Evolutionary conservation across 2,329 filamentous ascomycete species (phyloP).

Genomic region (Ascochyta pisi): DNA sequence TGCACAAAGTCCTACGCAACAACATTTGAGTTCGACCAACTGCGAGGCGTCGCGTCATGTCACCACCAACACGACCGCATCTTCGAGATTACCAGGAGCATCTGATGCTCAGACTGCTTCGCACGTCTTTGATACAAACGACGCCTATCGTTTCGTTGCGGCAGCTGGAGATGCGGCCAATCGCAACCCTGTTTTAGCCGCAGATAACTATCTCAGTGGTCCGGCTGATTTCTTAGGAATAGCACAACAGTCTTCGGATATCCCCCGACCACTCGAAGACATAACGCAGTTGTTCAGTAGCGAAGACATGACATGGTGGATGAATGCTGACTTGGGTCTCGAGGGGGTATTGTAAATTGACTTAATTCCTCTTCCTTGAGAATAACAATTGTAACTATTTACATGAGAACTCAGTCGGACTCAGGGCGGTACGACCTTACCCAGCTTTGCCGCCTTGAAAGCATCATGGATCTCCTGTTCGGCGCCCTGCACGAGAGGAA

Average conservation of each 20-base stretch:
- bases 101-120: no score
- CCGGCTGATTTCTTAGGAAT: slow-evolving; percentile 32
- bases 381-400: no score
- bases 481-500: slow-evolving; percentile 54
- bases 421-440: slow-evolving; percentile 41
- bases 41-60: no score
- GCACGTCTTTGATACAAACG: no score
- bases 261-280: slow-evolving; percentile 30
- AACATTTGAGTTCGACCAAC: no score
- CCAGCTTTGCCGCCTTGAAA: slow-evolving; percentile 43
- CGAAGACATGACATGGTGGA: slow-evolving; percentile 28
- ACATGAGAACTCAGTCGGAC: not conserved
- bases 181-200: no score
- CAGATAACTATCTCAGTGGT: not conserved
- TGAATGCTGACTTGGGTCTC: slow-evolving; percentile 10
- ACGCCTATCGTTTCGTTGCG: no score
- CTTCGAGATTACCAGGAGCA: no score
- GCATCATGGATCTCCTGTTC: slow-evolving; percentile 55
- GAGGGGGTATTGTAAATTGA: slow-evolving; percentile 1
- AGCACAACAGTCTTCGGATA: slow-evolving; percentile 33
- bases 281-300: slow-evolving; percentile 34
- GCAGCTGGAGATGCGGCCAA: no score
- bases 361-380: no score
- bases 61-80: no score
- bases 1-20: no score